phyloP scores from a whole-genome alignment of 306 rosid species.

The Prosopis cineraria region DNA sequence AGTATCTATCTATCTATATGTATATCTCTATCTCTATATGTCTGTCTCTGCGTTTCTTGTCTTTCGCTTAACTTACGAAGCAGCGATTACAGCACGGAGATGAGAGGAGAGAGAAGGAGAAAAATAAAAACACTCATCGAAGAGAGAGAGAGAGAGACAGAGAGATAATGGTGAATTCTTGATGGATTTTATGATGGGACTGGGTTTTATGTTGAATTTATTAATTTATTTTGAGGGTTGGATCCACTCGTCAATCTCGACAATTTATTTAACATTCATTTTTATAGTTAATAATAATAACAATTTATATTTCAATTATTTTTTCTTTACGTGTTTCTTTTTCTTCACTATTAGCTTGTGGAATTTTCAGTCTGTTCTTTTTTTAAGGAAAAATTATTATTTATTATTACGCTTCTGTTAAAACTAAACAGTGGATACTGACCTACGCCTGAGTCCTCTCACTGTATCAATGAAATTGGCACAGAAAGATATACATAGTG shows the following conservation, averaged over 20 bases:
- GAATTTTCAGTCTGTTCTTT: conserved; percentile 48
- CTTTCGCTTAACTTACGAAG: conserved; percentile 9
- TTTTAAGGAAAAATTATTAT: neutral
- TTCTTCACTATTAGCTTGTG: conserved; percentile 42
- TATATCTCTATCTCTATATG: conserved; percentile 7
- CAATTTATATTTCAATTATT: conserved; percentile 26
- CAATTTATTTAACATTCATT: conserved; percentile 28
- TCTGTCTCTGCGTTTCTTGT: conserved; percentile 15
- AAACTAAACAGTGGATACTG: conserved; percentile 34
- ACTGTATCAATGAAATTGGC: conserved; percentile 50
- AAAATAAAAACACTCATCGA: conserved; percentile 36
- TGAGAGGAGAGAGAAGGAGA: conserved; percentile 13
- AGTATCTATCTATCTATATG: conserved; percentile 7
- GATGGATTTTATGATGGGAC: conserved; percentile 57
- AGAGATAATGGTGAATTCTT: conserved; percentile 71
- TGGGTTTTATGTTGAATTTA: conserved; percentile 63
- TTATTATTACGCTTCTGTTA: conserved; percentile 6
- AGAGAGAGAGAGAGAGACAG: neutral
- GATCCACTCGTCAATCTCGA: conserved; percentile 72
- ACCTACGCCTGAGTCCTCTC: conserved; percentile 43
- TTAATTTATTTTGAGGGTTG: conserved; percentile 59
- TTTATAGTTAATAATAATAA: conserved; percentile 28
- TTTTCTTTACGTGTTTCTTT: conserved; percentile 32
- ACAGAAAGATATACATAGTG: conserved; percentile 55
- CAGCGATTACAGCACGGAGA: conserved; percentile 58